Evolutionary conservation across 768 basidiomycete genomes (phyloP), one percentile per base, ranked within the genome.

Genomic region (Kockovaella imperatae): DNA sequence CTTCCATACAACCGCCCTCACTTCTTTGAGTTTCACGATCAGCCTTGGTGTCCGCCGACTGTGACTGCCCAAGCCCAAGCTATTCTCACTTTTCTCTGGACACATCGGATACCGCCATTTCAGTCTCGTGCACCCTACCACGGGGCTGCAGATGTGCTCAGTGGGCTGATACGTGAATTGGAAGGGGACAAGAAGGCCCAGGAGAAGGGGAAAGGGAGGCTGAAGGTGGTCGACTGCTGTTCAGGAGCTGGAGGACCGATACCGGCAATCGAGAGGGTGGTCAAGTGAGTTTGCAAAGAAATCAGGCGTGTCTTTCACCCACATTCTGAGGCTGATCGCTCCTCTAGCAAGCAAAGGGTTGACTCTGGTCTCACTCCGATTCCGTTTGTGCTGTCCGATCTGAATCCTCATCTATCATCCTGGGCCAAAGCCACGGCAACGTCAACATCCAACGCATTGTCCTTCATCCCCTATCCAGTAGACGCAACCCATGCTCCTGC

Each of bases 231-330:
- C 4, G 68, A 70, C 53, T 68, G 64, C 35, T 68, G 68, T 53
- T 52, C 50, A 11, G 66, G 66, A 7, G 65, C 61, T 15, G 66
- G 68, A 18, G 66, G 68, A 20, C 63, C 65, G 35, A 51, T 67
- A 29, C 52, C 54, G 6, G 45, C 41, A 26, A 59, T 69, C 41
- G 65, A 69, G 49, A 49, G 39, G 49, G 41, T 42, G 17, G 55
- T 69, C 40, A 70, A 70, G 68, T 70, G 57, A 54, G 63, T 59
- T 5, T n/a, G n/a, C n/a, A n/a, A n/a, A n/a, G n/a, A n/a, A n/a
- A n/a, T n/a, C n/a, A n/a, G n/a, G n/a, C n/a, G n/a, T 49, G 25
- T 38, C 30, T 28, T 26, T 26, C 11, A 6, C 20, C 41, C 5
- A 17, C 8, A 34, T 11, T 23, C 28, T 44, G 2, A 34, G 17